Evolutionary conservation across 2,329 filamentous ascomycete species (phyloP).

Genomic region (Thermothelomyces thermophilus): DNA sequence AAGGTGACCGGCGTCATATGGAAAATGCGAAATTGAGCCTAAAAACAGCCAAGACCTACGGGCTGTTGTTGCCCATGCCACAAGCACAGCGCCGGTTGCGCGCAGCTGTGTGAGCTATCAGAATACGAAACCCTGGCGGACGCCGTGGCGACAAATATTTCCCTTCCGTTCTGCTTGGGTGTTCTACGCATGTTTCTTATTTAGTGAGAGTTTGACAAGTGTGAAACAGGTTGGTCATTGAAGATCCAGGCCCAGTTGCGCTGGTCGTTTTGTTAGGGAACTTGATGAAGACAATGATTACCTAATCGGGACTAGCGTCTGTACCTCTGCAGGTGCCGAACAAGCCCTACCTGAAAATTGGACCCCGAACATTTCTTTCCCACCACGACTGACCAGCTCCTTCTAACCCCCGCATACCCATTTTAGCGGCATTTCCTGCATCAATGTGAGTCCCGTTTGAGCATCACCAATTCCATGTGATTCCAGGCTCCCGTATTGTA

Average conservation of each 20-base stretch:
- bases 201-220: no score
- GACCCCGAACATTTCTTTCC: constrained; percentile 26
- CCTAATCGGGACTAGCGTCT: constrained; percentile 20
- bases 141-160: constrained; percentile 12
- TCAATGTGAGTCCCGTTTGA: constrained; percentile 23
- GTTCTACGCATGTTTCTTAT: background rate
- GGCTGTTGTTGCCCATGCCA: constrained; percentile 25
- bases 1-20: constrained; percentile 61
- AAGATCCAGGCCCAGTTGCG: background rate
- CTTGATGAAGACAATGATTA: constrained; percentile 4
- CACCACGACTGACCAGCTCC: constrained; percentile 23
- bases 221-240: no score
- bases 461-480: background rate
- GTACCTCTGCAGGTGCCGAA: constrained; percentile 7
- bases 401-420: constrained; percentile 23
- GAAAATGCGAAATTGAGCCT: constrained; percentile 51
- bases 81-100: constrained; percentile 28
- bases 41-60: constrained; percentile 26
- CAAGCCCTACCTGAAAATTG: constrained; percentile 27
- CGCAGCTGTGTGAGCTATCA: constrained; percentile 15
- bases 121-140: constrained; percentile 13
- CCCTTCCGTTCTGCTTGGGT: constrained; percentile 1
- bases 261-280: background rate
- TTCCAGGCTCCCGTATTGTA: background rate
- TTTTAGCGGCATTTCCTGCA: constrained; percentile 22